Evolutionary conservation across 2,329 filamentous ascomycete genomes (phyloP).

Genomic region (Arthrobotrys pseudoclavata): DNA sequence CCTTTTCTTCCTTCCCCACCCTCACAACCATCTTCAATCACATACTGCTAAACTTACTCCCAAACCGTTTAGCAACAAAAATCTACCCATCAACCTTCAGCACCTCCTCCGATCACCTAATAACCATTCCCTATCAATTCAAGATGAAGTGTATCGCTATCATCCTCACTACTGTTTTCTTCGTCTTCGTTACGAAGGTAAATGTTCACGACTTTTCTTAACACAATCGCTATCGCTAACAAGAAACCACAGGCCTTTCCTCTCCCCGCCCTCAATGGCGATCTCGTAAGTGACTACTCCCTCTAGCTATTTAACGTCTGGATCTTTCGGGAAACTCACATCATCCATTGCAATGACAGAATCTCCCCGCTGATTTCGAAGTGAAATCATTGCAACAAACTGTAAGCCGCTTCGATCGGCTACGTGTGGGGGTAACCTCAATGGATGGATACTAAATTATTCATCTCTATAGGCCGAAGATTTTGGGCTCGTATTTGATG

Average conservation of each 20-base stretch:
- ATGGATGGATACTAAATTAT: not conserved
- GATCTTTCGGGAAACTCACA: not conserved
- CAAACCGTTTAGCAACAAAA: not conserved
- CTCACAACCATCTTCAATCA: not conserved
- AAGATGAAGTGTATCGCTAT: conserved; percentile 5
- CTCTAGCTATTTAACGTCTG: not conserved
- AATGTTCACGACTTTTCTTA: no score
- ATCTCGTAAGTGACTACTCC: not conserved
- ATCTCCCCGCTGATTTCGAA: conserved; percentile 10
- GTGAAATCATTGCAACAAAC: conserved; percentile 1
- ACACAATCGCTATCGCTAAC: not conserved
- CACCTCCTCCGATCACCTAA: not conserved
- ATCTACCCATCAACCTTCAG: not conserved
- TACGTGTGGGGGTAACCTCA: not conserved
- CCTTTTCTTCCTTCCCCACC: not conserved
- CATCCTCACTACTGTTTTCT: not conserved
- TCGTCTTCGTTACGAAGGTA: conserved; percentile 5
- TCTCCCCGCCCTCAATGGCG: not conserved
- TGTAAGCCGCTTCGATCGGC: not conserved
- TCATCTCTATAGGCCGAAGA: not conserved
- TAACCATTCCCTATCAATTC: not conserved
- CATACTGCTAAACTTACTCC: not conserved
- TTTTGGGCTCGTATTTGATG: not conserved
- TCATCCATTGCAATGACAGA: not conserved
- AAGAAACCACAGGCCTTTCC: not conserved